phyloP scores from a whole-genome alignment of 2,329 filamentous ascomycete species.

The Akanthomyces muscarius region DNA sequence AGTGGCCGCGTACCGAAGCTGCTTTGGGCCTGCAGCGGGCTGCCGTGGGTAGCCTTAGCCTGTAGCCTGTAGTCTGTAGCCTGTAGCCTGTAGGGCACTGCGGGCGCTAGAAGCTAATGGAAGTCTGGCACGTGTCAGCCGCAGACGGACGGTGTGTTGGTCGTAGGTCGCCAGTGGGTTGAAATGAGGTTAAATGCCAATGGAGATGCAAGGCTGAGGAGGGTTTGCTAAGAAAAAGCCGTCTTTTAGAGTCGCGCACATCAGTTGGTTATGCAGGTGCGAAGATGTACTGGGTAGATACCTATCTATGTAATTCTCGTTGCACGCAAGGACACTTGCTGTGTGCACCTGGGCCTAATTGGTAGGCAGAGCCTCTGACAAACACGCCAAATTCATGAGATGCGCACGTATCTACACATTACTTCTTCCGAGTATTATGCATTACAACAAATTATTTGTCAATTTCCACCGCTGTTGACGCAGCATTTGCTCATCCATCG shows the following conservation, averaged over 20 bases:
- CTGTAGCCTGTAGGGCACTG: too few species aligned
- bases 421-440: too few species aligned
- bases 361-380: too few species aligned
- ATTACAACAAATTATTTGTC: neutral
- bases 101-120: constrained; percentile 1
- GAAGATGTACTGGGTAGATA: too few species aligned
- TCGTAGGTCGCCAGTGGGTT: neutral
- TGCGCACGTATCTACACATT: too few species aligned
- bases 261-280: too few species aligned
- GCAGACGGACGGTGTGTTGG: neutral
- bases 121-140: constrained; percentile 11
- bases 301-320: too few species aligned
- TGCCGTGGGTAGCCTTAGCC: neutral
- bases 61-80: too few species aligned
- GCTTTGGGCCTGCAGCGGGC: neutral
- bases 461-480: neutral
- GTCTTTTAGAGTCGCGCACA: too few species aligned
- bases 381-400: too few species aligned
- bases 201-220: too few species aligned
- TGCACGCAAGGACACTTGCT: neutral
- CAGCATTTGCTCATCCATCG: neutral
- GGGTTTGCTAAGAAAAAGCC: too few species aligned
- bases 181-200: neutral
- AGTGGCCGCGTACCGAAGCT: neutral
- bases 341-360: neutral